These are phyloP conservation scores for Trichosporon faecale DNA, from an alignment of 1,284 basidiomycete genomes.

Conservation along the genomic window DNA sequence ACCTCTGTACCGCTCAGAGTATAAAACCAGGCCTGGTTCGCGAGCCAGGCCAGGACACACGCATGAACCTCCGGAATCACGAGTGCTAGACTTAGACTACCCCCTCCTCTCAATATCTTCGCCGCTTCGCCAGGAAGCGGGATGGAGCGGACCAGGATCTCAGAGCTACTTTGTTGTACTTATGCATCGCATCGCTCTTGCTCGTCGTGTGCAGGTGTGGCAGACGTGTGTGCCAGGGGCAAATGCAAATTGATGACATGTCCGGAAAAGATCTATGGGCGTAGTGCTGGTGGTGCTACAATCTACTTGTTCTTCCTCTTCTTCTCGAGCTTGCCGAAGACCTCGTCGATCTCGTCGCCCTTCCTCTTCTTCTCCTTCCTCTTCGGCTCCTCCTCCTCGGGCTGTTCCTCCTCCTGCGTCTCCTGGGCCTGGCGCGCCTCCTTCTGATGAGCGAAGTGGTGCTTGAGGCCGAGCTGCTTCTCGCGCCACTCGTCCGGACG, in stretches of 20 bases:
- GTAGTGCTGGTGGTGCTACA: slow-evolving; percentile 10
- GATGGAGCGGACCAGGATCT: slow-evolving; percentile 1
- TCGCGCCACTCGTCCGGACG: slow-evolving; percentile 78
- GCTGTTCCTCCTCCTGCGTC: slow-evolving; percentile 12
- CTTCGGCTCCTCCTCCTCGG: slow-evolving; percentile 7
- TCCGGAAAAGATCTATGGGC: neutral
- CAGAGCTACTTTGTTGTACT: slow-evolving; percentile 19
- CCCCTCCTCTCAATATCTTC: neutral
- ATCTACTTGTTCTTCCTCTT: slow-evolving; percentile 28
- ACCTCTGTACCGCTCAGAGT: neutral
- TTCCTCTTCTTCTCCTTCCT: slow-evolving; percentile 15
- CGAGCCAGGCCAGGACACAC: neutral
- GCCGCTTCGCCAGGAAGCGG: neutral
- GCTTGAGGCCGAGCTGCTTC: slow-evolving; percentile 52
- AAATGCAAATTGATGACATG: neutral
- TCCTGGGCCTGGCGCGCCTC: slow-evolving; percentile 14
- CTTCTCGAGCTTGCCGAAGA: slow-evolving; percentile 36
- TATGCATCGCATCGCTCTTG: slow-evolving; percentile 23
- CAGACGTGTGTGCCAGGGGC: neutral
- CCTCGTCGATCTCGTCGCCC: slow-evolving; percentile 35
- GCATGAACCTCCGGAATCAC: neutral
- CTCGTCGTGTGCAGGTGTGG: neutral
- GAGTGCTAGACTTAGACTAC: slow-evolving; percentile 6
- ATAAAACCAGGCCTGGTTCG: neutral
- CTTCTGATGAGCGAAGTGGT: slow-evolving; percentile 51